Evolutionary conservation across 495 filamentous ascomycete species (phyloP).

Genomic region (Neurospora sp.): DNA sequence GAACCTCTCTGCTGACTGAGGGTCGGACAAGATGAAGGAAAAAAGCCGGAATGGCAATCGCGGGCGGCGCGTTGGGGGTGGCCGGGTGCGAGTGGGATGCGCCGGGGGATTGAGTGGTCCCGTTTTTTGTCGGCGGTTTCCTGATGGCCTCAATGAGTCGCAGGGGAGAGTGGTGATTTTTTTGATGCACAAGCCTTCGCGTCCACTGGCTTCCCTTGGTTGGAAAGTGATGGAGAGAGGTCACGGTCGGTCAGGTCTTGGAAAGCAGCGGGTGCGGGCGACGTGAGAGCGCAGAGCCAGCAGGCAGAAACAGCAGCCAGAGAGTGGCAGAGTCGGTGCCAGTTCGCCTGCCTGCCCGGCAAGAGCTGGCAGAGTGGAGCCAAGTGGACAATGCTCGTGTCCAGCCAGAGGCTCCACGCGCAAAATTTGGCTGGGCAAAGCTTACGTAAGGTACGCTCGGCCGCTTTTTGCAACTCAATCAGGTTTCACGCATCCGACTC

Average conservation of each 20-base stretch:
- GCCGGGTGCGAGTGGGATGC: slow-evolving; percentile 16
- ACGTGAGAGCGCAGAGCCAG: background rate
- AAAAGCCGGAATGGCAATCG: slow-evolving; percentile 10
- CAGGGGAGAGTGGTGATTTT: slow-evolving; percentile 44
- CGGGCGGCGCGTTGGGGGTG: slow-evolving; percentile 13
- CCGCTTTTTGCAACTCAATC: background rate
- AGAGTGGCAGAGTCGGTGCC: background rate
- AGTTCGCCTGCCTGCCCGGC: background rate
- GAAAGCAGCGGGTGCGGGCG: background rate
- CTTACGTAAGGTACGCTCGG: background rate
- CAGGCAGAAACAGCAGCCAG: background rate
- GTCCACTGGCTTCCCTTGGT: background rate
- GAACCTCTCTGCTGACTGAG: background rate
- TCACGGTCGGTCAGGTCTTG: slow-evolving; percentile 21
- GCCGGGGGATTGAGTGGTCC: slow-evolving; percentile 31
- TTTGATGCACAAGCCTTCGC: slow-evolving; percentile 42
- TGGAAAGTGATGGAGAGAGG: slow-evolving; percentile 40
- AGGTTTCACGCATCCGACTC: background rate
- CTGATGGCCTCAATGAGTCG: slow-evolving; percentile 41
- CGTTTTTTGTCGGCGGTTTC: slow-evolving; percentile 29
- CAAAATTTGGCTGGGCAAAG: background rate
- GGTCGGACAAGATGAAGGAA: background rate
- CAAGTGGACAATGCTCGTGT: background rate
- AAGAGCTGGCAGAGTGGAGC: background rate
- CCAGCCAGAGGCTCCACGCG: background rate